A percentile compares a stretch with the other conserved stretches of the same genome.
phyloP scores from a whole-genome alignment of 2,329 filamentous ascomycete species.

The Coleophoma cylindrospora region DNA sequence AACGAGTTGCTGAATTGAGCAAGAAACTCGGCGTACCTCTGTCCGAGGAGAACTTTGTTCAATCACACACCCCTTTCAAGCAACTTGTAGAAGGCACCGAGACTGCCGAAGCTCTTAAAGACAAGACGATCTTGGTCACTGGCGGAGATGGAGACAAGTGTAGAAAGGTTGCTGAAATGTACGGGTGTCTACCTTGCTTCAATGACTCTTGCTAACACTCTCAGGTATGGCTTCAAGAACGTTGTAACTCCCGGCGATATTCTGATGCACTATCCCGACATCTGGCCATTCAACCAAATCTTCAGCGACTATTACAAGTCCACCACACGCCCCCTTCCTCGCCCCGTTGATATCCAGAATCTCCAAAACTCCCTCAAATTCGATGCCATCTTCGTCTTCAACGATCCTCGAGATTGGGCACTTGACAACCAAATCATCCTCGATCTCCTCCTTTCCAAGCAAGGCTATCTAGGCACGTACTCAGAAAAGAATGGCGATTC shows the following conservation, averaged over 20 bases:
- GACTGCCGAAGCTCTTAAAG: constrained; percentile 43
- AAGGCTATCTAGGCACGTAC: constrained; percentile 77
- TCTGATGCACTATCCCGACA: constrained; percentile 61
- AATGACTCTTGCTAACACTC: constrained; percentile 3
- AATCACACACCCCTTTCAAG: constrained; percentile 87
- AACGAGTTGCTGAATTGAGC: constrained; percentile 66
- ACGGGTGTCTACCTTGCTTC: constrained; percentile 13
- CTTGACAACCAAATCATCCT: constrained; percentile 80
- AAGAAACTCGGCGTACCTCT: constrained; percentile 59
- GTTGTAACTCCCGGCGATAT: constrained; percentile 87
- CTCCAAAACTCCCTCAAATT: constrained; percentile 59
- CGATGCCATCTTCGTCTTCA: constrained; percentile 89
- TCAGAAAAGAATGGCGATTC: constrained; percentile 65
- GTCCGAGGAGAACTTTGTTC: constrained; percentile 68
- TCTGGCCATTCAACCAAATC: constrained; percentile 79
- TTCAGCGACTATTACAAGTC: constrained; percentile 53
- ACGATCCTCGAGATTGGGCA: constrained; percentile 94
- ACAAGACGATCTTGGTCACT: constrained; percentile 70
- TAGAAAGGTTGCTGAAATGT: constrained; percentile 58
- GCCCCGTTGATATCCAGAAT: constrained; percentile 34
- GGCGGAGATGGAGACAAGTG: constrained; percentile 43
- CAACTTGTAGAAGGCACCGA: constrained; percentile 58
- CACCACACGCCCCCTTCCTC: constrained; percentile 54
- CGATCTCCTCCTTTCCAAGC: constrained; percentile 73
- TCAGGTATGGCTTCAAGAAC: constrained; percentile 67